A percentile compares a stretch with the other conserved stretches of the same genome.
These are phyloP conservation scores for Aspergillus uvarum DNA, from an alignment of 2,329 filamentous ascomycete genomes.

Conservation along the genomic window DNA sequence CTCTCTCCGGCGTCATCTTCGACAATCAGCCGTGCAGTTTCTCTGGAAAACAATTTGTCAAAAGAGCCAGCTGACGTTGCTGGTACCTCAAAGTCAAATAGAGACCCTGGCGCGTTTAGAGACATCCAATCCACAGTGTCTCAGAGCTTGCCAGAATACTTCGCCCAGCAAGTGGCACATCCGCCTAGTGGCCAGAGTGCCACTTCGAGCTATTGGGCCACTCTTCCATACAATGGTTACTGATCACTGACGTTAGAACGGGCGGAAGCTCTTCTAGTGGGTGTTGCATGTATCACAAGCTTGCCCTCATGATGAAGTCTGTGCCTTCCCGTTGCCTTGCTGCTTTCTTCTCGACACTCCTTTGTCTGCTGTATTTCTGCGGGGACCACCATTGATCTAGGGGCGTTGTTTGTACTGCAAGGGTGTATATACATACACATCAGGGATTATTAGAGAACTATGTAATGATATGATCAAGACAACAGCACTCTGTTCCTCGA, in stretches of 20 bases:
- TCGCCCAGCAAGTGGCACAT: slow-evolving; percentile 17
- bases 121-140: slow-evolving; percentile 7
- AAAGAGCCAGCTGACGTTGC: slow-evolving; percentile 17
- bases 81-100: slow-evolving; percentile 11
- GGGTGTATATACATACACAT: not conserved
- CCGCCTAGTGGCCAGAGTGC: slow-evolving; percentile 8
- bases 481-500: no score
- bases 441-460: not conserved
- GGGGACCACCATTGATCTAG: not conserved
- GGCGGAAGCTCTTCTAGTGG: not conserved
- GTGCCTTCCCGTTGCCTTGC: not conserved
- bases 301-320: not conserved
- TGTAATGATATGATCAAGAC: no score
- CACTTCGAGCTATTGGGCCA: slow-evolving; percentile 16
- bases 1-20: slow-evolving; percentile 19
- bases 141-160: slow-evolving; percentile 20
- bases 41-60: slow-evolving; percentile 19
- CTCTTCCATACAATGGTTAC: slow-evolving; percentile 17
- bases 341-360: not conserved
- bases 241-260: not conserved
- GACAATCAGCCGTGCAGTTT: slow-evolving; percentile 19
- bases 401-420: not conserved
- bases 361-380: not conserved
- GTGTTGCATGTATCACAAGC: not conserved
- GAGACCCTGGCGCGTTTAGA: slow-evolving; percentile 8